phyloP scores from a whole-genome alignment of 179 eudicot species.

The Spergularia azorica region DNA sequence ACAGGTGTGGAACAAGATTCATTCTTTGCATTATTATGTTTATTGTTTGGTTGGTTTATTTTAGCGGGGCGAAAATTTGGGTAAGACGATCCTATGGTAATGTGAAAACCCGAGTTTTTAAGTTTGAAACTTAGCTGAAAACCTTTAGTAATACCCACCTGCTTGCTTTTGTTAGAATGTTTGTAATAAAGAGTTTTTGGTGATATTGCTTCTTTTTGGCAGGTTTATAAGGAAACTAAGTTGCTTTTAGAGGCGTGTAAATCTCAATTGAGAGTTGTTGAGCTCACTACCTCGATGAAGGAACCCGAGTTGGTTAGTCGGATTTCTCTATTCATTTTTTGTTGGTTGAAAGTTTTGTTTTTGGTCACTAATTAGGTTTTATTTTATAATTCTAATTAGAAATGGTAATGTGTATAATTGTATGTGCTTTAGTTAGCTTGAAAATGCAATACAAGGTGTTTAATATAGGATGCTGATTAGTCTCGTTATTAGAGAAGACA shows the following conservation, averaged over 20 bases:
- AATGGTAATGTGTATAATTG: not conserved
- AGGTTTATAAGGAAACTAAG: constrained; percentile 73
- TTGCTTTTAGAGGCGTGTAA: constrained; percentile 80
- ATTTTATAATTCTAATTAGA: not conserved
- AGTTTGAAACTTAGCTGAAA: no score
- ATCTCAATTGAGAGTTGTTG: constrained; percentile 72
- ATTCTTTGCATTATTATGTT: not conserved
- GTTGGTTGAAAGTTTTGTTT: not conserved
- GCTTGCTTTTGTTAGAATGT: not conserved
- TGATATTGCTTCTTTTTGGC: not conserved
- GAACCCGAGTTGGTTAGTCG: constrained; percentile 75
- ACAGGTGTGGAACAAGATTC: constrained; percentile 45
- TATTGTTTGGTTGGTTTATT: no score
- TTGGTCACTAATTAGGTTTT: not conserved
- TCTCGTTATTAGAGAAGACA: not conserved
- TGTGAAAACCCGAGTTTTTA: no score
- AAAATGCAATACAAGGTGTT: not conserved
- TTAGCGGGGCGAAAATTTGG: not conserved
- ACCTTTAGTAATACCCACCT: not conserved
- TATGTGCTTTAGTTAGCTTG: not conserved
- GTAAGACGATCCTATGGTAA: not conserved
- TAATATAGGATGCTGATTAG: not conserved
- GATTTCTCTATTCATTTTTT: not conserved
- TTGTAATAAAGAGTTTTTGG: not conserved
- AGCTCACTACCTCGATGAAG: constrained; percentile 69